Evolutionary conservation across 2,329 filamentous ascomycete species (phyloP), one percentile per base, ranked within the genome.

Genomic region (Colletotrichum limetticola): DNA sequence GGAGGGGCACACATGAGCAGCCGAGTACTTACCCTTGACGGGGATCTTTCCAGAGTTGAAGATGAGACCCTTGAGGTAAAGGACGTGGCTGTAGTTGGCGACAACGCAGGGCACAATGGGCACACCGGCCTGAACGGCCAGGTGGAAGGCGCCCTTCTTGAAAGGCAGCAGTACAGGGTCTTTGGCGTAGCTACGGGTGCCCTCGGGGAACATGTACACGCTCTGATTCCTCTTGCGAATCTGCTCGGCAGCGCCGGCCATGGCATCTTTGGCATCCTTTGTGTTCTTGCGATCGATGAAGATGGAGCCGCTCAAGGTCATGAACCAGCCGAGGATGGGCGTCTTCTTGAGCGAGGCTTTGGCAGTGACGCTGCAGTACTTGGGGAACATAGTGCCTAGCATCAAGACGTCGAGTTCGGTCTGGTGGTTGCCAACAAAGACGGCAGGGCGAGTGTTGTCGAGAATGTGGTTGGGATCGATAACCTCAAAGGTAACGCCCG

Each of bases 101-200:
- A 91, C 90, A 59, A 95, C 92, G 46, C 97, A 89, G 0, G 97
- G 97, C 4, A 99, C 92, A 78, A 99, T 94, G 30, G 95, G 95
- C 6, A 98, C 97, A 76, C 95, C 93, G 2, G 96, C 96, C 86
- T 98, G 94, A 24, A 99, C 91, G 58, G 97, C 97, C 42, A 99
- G 89, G 82, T 99, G 96, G 84, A 99, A 99, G 59, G 96, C 97
- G 72, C 97, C 97, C 87, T 99, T 99, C 86, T 99, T 99, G 88
- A 98, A 99, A n/a, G 95, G 94, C 67, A 98, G 86, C 78, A 99
- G 85, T 72, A 89, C 90, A 1, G 97, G 94, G 67, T 95, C 92
- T 78, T 93, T 91, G 70, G 93, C 89, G 85, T 98, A 98, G 81
- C 94, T 97, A 76, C 97, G 90, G 1, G 97, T 99, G 63, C 97